Conservation (phyloP, 768 basidiomycete genomes). For the Boletus reticuloceps region DNA sequence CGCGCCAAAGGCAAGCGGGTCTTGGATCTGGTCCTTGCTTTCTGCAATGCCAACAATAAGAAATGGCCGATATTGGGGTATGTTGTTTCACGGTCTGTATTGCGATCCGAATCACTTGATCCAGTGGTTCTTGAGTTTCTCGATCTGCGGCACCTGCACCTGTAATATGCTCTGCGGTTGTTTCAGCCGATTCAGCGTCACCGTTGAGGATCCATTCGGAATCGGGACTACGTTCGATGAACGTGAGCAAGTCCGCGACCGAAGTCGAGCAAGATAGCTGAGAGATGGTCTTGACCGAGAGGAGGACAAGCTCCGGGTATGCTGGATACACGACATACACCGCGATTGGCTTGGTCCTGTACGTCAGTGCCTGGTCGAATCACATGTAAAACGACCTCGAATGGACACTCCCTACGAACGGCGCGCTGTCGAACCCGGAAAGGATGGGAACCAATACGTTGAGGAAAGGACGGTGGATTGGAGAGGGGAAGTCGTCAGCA, state of each 20-base stretch:
- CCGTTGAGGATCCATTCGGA: constrained; percentile 84
- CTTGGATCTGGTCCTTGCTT: no score
- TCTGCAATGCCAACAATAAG: constrained; percentile 36
- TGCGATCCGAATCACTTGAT: constrained; percentile 77
- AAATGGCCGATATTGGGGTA: constrained; percentile 99
- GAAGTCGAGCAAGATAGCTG: no score
- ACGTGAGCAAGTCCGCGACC: constrained; percentile 69
- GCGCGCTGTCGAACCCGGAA: constrained; percentile 58
- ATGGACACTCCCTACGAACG: constrained; percentile 53
- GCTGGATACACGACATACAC: constrained; percentile 69
- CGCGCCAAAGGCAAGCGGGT: no score
- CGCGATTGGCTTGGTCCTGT: constrained; percentile 69
- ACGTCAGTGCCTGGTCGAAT: constrained; percentile 76
- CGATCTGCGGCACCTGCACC: constrained; percentile 72
- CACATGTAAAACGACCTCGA: constrained; percentile 68
- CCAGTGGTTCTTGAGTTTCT: constrained; percentile 43
- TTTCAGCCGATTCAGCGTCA: constrained; percentile 60
- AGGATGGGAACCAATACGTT: constrained; percentile 72
- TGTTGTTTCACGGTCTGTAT: constrained; percentile 98
- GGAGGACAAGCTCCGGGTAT: constrained; percentile 69
- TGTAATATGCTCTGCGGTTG: constrained; percentile 56
- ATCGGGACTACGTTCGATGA: constrained; percentile 77
- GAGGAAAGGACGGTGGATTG: no score
- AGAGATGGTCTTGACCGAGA: constrained; percentile 76
- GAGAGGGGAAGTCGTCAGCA: no score